Evolutionary conservation across 208 protist genomes (phyloP).

Genomic region (Trypanosoma vivax): DNA sequence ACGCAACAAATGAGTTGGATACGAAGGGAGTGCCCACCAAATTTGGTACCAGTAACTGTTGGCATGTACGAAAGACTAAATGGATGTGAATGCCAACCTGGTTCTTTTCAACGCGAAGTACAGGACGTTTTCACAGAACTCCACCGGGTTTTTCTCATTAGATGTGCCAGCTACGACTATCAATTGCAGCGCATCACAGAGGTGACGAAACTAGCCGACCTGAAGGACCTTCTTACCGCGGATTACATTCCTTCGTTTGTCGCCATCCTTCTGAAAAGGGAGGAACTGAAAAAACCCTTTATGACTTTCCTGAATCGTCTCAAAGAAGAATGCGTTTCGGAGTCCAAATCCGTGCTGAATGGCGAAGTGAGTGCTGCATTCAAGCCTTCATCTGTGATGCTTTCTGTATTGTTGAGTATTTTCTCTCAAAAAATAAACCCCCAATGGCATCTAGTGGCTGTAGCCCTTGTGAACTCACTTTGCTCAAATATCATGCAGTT

Average conservation of each 20-base stretch:
- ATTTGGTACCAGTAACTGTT: conserved; percentile 45
- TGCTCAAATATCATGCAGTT: conserved; percentile 48
- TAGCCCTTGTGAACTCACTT: conserved; percentile 63
- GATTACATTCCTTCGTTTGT: conserved; percentile 63
- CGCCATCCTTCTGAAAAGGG: conserved; percentile 52
- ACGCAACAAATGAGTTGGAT: conserved; percentile 46
- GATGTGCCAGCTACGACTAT: conserved; percentile 79
- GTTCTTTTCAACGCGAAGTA: conserved; percentile 34
- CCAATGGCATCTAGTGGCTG: conserved; percentile 74
- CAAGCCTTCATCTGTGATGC: conserved; percentile 28
- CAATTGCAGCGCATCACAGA: conserved; percentile 74
- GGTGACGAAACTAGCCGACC: conserved; percentile 47
- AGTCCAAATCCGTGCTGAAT: conserved; percentile 45
- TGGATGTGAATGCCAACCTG: conserved; percentile 11
- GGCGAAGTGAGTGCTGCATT: conserved; percentile 6
- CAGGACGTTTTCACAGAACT: conserved; percentile 48
- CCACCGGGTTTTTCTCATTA: conserved; percentile 56
- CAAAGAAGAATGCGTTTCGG: conserved; percentile 61
- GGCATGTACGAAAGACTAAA: conserved; percentile 38
- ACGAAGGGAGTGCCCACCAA: conserved; percentile 53
- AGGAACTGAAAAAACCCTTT: conserved; percentile 72
- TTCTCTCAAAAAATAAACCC: conserved; percentile 49
- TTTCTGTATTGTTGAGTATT: conserved; percentile 55
- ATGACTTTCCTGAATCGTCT: conserved; percentile 72
- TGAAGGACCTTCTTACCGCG: conserved; percentile 49